Conservation (phyloP, 2,329 filamentous ascomycete genomes). For the Diplodia corticola region DNA sequence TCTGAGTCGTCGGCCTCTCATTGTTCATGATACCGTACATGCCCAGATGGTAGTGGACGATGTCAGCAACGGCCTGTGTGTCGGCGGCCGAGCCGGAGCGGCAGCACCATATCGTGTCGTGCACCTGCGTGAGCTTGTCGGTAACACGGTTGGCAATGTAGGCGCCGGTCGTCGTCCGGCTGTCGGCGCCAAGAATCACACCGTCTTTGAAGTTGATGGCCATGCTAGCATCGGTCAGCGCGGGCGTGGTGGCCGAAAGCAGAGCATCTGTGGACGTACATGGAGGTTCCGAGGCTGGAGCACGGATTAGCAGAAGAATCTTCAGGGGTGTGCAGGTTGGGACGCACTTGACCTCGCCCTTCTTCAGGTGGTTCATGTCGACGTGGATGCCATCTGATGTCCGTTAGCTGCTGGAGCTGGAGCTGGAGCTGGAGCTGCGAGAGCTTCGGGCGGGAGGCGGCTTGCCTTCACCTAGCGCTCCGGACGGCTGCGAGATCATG, state of each 20-base stretch:
- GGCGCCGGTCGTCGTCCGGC: slow-evolving; percentile 92
- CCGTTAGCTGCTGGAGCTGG: slow-evolving; percentile 29
- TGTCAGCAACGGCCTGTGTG: slow-evolving; percentile 96
- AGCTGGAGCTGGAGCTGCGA: background rate
- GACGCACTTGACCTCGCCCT: slow-evolving; percentile 95
- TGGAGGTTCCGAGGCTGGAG: slow-evolving; percentile 87
- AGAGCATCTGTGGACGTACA: slow-evolving; percentile 62
- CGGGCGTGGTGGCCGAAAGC: slow-evolving; percentile 26
- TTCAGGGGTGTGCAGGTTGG: background rate
- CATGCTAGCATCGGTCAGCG: slow-evolving; percentile 65
- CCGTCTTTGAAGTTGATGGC: slow-evolving; percentile 98
- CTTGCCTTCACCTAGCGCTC: slow-evolving; percentile 42
- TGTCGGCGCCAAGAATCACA: slow-evolving; percentile 96
- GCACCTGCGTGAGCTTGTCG: slow-evolving; percentile 97
- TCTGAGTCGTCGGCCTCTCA: slow-evolving; percentile 89
- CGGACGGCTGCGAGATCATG: slow-evolving; percentile 29
- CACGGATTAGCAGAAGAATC: slow-evolving; percentile 6
- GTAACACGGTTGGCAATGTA: slow-evolving; percentile 99
- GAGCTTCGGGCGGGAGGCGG: slow-evolving; percentile 10
- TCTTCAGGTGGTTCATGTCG: slow-evolving; percentile 98
- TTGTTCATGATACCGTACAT: slow-evolving; percentile 90
- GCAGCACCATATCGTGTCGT: slow-evolving; percentile 99
- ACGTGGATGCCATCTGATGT: slow-evolving; percentile 92
- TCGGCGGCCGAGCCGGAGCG: slow-evolving; percentile 96
- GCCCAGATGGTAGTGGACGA: slow-evolving; percentile 93